Base-by-base conservation (phyloP, 2,329 filamentous ascomycete species). In the Emergomyces orientalis region DNA sequence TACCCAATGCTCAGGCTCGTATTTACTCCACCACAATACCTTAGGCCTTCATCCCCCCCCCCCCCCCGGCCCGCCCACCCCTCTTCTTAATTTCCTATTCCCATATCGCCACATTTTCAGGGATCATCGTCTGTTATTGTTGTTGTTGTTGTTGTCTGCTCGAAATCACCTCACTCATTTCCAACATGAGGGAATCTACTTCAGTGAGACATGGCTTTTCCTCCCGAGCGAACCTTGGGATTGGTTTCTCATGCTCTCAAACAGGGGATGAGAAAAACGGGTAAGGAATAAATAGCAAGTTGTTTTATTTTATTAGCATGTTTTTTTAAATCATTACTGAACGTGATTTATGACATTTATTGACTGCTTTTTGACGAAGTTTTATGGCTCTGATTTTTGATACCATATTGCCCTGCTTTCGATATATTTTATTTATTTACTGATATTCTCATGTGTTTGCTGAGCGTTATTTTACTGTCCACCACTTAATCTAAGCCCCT, bases 151-250 rank as follows among this genome's bases (percentile, higher is more conserved):
- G 55, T 58, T 58, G 55, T 41, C 25, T 43, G 13, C 5, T 39
- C 30, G 17, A 54, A 32, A 39, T 43, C 37, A 30, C 13, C 11
- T 17, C 34, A 39, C 17, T 43, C 37, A 41, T 25, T 58, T 58
- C 19, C 19, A 32, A 19, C 32, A 58, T 58, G 55, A 61, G 45
- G 34, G 45, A 67, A 13, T 22, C 67, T 71, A 70, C 68, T 73
- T 76, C 74, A 72, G 74, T 67, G 73, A 68, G 74, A 72, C 72
- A 77, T 75, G 75, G 69, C 72, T 78, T 78, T 77, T 79, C 75
- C 75, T 75, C 75, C 72, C 72, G 73, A 70, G 37, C 9, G 65
- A 62, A 59, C 68, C 65, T 71, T 71, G 71, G 70, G 73, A 74
- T 75, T 69, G 74, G 74, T 76, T 76, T 76, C 71, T 75, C 74